phyloP scores from a whole-genome alignment of 2,329 filamentous ascomycete species.

The Rachicladosporium sp. region DNA sequence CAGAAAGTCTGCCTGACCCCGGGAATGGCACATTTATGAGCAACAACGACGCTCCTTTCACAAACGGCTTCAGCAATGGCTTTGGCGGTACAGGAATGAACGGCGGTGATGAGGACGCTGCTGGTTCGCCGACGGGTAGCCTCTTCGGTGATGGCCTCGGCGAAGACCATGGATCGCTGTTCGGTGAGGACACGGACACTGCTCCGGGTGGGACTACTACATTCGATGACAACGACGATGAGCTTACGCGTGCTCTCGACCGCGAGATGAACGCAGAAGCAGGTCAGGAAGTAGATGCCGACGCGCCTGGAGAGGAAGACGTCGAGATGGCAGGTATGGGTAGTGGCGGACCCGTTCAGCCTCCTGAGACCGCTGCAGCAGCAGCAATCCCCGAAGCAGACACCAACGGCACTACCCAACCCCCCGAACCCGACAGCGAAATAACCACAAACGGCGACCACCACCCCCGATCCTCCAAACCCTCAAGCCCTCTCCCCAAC shows the following conservation, averaged over 20 bases:
- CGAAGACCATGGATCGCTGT: conserved; percentile 57
- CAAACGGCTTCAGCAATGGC: conserved; percentile 21
- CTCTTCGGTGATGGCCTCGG: conserved; percentile 71
- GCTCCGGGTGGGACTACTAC: conserved; percentile 29
- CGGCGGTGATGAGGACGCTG: conserved; percentile 43
- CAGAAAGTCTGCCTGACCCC: conserved; percentile 50
- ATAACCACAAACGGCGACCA: conserved; percentile 2
- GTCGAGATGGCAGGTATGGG: conserved; percentile 34
- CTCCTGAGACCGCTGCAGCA: conserved; percentile 16
- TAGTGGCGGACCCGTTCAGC: conserved; percentile 28
- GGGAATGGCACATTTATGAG: conserved; percentile 55
- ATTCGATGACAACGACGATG: conserved; percentile 76
- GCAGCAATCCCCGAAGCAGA: conserved; percentile 2
- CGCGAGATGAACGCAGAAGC: conserved; percentile 30
- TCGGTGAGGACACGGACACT: conserved; percentile 52
- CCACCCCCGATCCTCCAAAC: conserved; percentile 1
- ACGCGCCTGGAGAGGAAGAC: conserved; percentile 26
- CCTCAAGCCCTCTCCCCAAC: conserved; percentile 22
- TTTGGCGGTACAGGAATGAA: conserved; percentile 9
- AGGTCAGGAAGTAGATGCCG: conserved; percentile 20
- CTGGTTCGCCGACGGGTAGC: conserved; percentile 60
- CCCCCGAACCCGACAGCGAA: neutral
- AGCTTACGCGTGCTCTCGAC: conserved; percentile 64
- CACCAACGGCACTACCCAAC: conserved; percentile 3
- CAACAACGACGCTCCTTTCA: conserved; percentile 51